These are phyloP conservation scores for Picea sitchensis DNA, from an alignment of 75 land plant species.

Conservation along the genomic window DNA sequence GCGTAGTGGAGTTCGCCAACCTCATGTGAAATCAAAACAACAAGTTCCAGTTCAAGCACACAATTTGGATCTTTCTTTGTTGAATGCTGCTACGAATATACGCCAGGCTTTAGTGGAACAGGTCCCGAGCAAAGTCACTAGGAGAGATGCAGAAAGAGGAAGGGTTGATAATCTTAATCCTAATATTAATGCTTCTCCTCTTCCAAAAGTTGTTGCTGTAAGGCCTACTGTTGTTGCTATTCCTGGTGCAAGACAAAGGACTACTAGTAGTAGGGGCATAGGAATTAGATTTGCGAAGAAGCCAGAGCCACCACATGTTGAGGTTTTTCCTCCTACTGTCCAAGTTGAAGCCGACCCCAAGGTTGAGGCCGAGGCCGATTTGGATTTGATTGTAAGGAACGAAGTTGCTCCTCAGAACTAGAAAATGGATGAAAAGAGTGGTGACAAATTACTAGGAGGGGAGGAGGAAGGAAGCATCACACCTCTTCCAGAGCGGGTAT, in stretches of 20 bases:
- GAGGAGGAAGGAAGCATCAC: conserved; percentile 68
- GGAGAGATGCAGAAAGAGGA: conserved; percentile 51
- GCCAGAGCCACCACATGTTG: conserved; percentile 28
- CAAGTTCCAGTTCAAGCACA: conserved; percentile 32
- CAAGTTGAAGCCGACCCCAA: background rate
- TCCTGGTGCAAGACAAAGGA: conserved; percentile 27
- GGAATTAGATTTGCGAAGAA: conserved; percentile 43
- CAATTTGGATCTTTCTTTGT: conserved; percentile 11
- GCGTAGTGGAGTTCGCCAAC: conserved; percentile 85
- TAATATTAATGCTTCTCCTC: conserved; percentile 36
- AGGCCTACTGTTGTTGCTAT: conserved; percentile 32
- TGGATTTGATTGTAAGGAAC: conserved; percentile 19
- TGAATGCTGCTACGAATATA: conserved; percentile 16
- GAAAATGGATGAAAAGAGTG: conserved; percentile 72
- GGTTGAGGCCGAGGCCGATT: conserved; percentile 11
- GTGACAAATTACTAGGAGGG: conserved; percentile 54
- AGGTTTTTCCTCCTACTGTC: conserved; percentile 24
- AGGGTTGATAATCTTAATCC: conserved; percentile 38
- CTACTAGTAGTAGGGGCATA: conserved; percentile 42
- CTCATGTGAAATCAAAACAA: conserved; percentile 41
- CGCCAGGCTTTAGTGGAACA: conserved; percentile 33
- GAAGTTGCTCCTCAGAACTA: conserved; percentile 26
- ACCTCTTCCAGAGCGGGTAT: conserved; percentile 88
- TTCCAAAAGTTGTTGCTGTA: conserved; percentile 29
- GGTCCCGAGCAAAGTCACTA: conserved; percentile 29